phyloP scores from a whole-genome alignment of 2,329 filamentous ascomycete species.

The Nothopassalora personata region DNA sequence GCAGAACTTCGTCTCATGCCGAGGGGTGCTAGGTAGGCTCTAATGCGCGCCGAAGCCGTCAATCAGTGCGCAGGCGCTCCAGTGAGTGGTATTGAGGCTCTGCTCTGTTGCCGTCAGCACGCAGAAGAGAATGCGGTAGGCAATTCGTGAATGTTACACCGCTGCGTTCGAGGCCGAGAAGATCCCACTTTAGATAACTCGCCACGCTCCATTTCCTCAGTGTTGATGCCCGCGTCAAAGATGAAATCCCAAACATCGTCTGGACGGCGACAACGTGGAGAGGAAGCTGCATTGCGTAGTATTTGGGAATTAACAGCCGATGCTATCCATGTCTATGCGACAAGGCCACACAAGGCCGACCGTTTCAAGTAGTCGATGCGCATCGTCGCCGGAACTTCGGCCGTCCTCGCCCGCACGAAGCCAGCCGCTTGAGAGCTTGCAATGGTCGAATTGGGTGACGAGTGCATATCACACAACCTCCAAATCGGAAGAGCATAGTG shows the following conservation, averaged over 20 bases:
- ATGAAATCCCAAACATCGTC: neutral
- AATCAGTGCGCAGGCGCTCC: conserved; percentile 2
- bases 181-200: neutral
- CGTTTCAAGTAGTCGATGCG: conserved; percentile 6
- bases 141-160: conserved; percentile 1
- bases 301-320: neutral
- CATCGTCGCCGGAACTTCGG: conserved; percentile 3
- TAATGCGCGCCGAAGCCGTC: conserved; percentile 1
- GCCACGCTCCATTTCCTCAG: neutral
- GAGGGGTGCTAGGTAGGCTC: neutral
- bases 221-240: neutral
- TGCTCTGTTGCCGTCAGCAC: conserved; percentile 2
- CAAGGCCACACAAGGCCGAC: conserved; percentile 1
- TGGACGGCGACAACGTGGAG: neutral
- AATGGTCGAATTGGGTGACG: conserved; percentile 3
- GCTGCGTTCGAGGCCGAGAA: neutral
- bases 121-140: conserved; percentile 9
- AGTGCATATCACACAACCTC: conserved; percentile 5
- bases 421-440: conserved; percentile 9
- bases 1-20: conserved; percentile 10
- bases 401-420: neutral
- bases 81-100: neutral
- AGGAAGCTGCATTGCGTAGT: neutral
- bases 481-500: too few relatives aligned
- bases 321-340: neutral